phyloP scores from a whole-genome alignment of 164 flowering plant species.

The Annona squamosa region DNA sequence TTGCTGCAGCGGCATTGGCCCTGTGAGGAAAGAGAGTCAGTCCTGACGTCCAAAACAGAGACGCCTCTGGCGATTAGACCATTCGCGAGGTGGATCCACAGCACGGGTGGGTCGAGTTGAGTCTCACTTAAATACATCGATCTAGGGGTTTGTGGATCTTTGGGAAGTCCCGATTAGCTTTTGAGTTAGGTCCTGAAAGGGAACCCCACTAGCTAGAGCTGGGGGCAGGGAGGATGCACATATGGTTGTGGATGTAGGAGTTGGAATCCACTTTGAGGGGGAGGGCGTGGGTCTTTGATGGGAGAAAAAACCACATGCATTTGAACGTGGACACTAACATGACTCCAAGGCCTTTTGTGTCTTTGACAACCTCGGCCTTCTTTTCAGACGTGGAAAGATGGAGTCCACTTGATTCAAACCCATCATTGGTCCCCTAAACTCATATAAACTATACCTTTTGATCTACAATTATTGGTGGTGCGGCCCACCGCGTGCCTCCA shows the following conservation, averaged over 20 bases:
- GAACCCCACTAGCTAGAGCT: constrained; percentile 1
- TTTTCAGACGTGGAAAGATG: constrained; percentile 56
- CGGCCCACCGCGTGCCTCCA: constrained; percentile 16
- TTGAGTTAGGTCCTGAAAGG: constrained; percentile 11
- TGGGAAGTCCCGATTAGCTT: neutral
- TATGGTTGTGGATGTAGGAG: constrained; percentile 57
- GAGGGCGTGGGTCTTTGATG: constrained; percentile 23
- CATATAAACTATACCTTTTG: constrained; percentile 26
- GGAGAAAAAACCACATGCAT: constrained; percentile 40
- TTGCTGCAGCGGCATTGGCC: neutral
- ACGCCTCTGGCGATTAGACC: constrained; percentile 1
- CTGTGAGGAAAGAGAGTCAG: neutral
- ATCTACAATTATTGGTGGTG: constrained; percentile 50
- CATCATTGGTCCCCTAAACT: constrained; percentile 46
- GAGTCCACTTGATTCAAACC: constrained; percentile 37
- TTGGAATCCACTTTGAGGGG: constrained; percentile 56
- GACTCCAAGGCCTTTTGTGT: constrained; percentile 26
- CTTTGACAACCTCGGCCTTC: constrained; percentile 27
- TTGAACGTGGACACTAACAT: constrained; percentile 41
- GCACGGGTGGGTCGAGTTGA: neutral
- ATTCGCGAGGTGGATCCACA: neutral
- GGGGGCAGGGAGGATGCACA: constrained; percentile 9
- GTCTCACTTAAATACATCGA: neutral
- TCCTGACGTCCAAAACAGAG: neutral
- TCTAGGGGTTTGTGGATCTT: constrained; percentile 2